Conservation (phyloP, 306 rosid genomes). For the Glycine latifolia region DNA sequence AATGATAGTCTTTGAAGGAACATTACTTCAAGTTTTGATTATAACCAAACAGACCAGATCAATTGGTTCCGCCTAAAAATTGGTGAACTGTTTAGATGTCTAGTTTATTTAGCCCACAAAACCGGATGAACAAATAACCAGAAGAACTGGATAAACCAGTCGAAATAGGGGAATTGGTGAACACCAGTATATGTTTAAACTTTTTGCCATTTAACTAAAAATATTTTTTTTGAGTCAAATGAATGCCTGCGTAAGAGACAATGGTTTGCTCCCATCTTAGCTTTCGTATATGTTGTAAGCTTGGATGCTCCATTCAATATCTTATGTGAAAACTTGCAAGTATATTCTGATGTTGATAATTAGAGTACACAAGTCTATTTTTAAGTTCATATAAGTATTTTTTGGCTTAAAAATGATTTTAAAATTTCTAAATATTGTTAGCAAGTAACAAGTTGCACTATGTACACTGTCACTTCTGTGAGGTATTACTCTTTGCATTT, state of each 20-base stretch:
- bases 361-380: not conserved
- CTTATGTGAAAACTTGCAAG: not conserved
- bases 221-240: not conserved
- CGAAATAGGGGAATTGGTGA: not conserved
- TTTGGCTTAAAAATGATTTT: conserved; percentile 13
- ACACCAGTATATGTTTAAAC: not conserved
- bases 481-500: not conserved
- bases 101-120: not conserved
- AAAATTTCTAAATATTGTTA: not conserved
- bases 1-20: conserved; percentile 9
- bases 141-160: too few relatives aligned
- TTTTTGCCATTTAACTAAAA: not conserved
- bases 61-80: too few relatives aligned
- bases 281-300: not conserved
- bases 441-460: not conserved
- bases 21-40: not conserved
- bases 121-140: too few relatives aligned
- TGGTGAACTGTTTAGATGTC: not conserved
- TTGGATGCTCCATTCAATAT: not conserved
- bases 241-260: not conserved
- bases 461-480: not conserved
- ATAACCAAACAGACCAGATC: not conserved
- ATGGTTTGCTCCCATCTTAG: not conserved
- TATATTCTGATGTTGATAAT: not conserved
- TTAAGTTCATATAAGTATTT: not conserved